A percentile compares a stretch with the other conserved stretches of the same genome.
phyloP scores from a whole-genome alignment of 2,329 filamentous ascomycete genomes.

The Pseudocercospora fijiensis region DNA sequence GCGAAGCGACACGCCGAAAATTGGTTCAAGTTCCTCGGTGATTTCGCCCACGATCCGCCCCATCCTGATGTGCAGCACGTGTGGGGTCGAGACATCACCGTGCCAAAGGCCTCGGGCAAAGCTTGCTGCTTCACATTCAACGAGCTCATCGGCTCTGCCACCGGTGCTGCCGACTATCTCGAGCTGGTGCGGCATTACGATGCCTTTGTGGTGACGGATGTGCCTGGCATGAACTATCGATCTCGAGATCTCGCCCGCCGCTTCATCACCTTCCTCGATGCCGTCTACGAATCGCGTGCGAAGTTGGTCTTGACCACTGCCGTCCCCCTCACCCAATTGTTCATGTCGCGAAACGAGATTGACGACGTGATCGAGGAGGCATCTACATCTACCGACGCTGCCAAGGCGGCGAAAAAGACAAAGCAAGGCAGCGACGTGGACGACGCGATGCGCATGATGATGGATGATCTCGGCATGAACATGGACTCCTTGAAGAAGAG shows the following conservation, averaged over 20 bases:
- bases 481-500: conserved; percentile 82
- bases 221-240: conserved; percentile 68
- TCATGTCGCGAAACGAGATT: conserved; percentile 51
- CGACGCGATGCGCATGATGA: conserved; percentile 72
- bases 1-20: conserved; percentile 81
- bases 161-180: conserved; percentile 90
- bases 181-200: conserved; percentile 89
- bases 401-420: conserved; percentile 34
- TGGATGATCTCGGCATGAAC: conserved; percentile 84
- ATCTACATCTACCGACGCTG: conserved; percentile 30
- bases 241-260: conserved; percentile 83
- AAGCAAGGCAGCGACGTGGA: conserved; percentile 50
- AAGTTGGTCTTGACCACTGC: conserved; percentile 92
- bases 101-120: conserved; percentile 82
- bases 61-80: conserved; percentile 78
- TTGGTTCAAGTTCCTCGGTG: conserved; percentile 94
- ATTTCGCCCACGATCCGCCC: conserved; percentile 71
- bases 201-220: conserved; percentile 85
- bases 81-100: conserved; percentile 87
- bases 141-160: conserved; percentile 84
- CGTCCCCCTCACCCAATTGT: conserved; percentile 80
- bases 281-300: conserved; percentile 88
- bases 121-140: conserved; percentile 91
- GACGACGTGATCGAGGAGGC: conserved; percentile 46
- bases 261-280: conserved; percentile 97